Conservation (phyloP, 2,329 filamentous ascomycete species). For the Exophiala mesophila region DNA sequence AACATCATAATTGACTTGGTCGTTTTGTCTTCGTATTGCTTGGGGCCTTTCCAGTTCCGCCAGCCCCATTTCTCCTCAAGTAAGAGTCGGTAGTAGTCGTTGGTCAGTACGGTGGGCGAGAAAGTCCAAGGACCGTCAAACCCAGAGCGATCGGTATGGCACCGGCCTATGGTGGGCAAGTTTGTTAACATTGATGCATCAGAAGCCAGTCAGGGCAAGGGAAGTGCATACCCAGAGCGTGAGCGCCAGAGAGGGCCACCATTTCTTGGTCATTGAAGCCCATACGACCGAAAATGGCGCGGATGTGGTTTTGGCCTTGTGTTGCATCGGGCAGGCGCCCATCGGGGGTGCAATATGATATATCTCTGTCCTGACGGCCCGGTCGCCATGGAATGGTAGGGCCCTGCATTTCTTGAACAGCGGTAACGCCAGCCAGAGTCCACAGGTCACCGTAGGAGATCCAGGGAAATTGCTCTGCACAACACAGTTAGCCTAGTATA, state of each 20-base stretch:
- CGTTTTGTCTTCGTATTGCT: slow-evolving; percentile 83
- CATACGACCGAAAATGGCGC: slow-evolving; percentile 93
- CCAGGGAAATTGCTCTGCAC: slow-evolving; percentile 78
- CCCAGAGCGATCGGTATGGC: slow-evolving; percentile 82
- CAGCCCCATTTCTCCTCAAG: slow-evolving; percentile 88
- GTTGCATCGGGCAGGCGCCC: slow-evolving; percentile 80
- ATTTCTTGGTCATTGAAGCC: slow-evolving; percentile 97
- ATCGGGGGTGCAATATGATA: slow-evolving; percentile 83
- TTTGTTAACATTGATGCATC: not conserved
- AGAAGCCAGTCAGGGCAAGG: not conserved
- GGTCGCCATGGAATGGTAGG: slow-evolving; percentile 83
- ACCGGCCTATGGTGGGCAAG: slow-evolving; percentile 47
- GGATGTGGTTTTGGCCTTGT: slow-evolving; percentile 75
- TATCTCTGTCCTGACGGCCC: slow-evolving; percentile 74
- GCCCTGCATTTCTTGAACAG: slow-evolving; percentile 93
- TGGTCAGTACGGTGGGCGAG: slow-evolving; percentile 84
- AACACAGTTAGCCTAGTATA: not conserved
- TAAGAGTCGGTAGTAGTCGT: slow-evolving; percentile 88
- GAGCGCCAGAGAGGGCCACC: slow-evolving; percentile 79
- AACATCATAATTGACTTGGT: slow-evolving; percentile 96
- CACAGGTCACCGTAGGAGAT: slow-evolving; percentile 95
- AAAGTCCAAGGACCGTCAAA: slow-evolving; percentile 90
- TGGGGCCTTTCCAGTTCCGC: slow-evolving; percentile 87
- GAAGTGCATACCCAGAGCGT: slow-evolving; percentile 61
- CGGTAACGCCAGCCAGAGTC: slow-evolving; percentile 80